A percentile compares a stretch with the other conserved stretches of the same genome.
phyloP scores from a whole-genome alignment of 2,329 filamentous ascomycete genomes.

The Trichophyton simii region DNA sequence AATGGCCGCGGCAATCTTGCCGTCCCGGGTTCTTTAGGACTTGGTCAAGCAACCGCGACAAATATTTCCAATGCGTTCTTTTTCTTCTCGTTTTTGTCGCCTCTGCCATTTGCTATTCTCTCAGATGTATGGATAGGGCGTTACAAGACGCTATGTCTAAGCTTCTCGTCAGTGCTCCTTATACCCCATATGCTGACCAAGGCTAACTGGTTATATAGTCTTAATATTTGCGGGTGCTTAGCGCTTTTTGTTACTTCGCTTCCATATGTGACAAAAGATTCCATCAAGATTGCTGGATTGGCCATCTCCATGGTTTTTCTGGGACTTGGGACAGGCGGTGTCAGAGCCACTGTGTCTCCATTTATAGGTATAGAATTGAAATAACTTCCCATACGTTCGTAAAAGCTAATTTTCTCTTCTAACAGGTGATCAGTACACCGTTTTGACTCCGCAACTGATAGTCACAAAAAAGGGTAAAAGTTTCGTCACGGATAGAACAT shows the following conservation, averaged over 20 bases:
- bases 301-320: slow-evolving; percentile 25
- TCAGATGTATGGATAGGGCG: slow-evolving; percentile 30
- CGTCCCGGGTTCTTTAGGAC: slow-evolving; percentile 41
- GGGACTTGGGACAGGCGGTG: slow-evolving; percentile 29
- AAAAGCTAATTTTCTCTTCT: neutral
- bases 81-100: slow-evolving; percentile 36
- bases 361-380: slow-evolving; percentile 20
- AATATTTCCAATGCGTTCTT: slow-evolving; percentile 46
- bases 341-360: slow-evolving; percentile 24
- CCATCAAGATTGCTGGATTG: slow-evolving; percentile 17
- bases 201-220: neutral
- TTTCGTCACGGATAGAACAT: slow-evolving; percentile 2
- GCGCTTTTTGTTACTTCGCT: slow-evolving; percentile 20
- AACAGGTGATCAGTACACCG: slow-evolving; percentile 25
- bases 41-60: slow-evolving; percentile 45
- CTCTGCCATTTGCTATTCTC: slow-evolving; percentile 25
- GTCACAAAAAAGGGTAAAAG: slow-evolving; percentile 15
- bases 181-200: neutral
- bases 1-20: slow-evolving; percentile 12
- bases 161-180: slow-evolving; percentile 16
- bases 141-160: slow-evolving; percentile 25
- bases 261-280: slow-evolving; percentile 12
- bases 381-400: too few relatives aligned
- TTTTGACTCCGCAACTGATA: slow-evolving; percentile 15
- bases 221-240: slow-evolving; percentile 15